Evolutionary conservation across 768 basidiomycete species (phyloP).

Genomic region (Kockovaella imperatae): DNA sequence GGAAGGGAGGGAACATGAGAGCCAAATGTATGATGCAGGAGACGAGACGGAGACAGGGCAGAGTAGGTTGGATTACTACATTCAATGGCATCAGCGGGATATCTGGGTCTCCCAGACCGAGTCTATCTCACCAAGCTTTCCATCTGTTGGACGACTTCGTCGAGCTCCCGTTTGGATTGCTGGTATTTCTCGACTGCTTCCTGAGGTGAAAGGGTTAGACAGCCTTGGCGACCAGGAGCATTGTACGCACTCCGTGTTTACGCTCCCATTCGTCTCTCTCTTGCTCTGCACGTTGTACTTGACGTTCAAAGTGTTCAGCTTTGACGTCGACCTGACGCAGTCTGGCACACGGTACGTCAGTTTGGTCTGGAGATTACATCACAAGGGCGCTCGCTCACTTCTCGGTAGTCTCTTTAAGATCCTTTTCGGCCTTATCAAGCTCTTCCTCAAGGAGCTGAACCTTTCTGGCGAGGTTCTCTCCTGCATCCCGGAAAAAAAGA

Average conservation of each 20-base stretch:
- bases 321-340: slow-evolving; percentile 95
- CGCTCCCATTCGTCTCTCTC: slow-evolving; percentile 90
- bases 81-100: neutral
- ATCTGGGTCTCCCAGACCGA: neutral
- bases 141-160: slow-evolving; percentile 72
- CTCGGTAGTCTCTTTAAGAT: slow-evolving; percentile 89
- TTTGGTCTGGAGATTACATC: neutral
- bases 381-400: slow-evolving; percentile 55
- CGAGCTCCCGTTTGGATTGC: slow-evolving; percentile 68
- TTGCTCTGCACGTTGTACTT: slow-evolving; percentile 73
- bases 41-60: neutral
- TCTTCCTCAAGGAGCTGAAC: slow-evolving; percentile 89
- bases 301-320: slow-evolving; percentile 95
- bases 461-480: slow-evolving; percentile 73
- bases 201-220: slow-evolving; percentile 45
- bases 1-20: neutral
- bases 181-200: slow-evolving; percentile 65
- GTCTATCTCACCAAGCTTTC: slow-evolving; percentile 50
- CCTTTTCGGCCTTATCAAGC: slow-evolving; percentile 90
- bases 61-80: neutral
- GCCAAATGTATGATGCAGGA: neutral
- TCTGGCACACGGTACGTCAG: slow-evolving; percentile 47
- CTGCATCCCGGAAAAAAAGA: no score
- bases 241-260: slow-evolving; percentile 73
- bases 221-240: neutral